Base-by-base conservation (phyloP, 2,329 filamentous ascomycete species). In the Ustulina deusta region DNA sequence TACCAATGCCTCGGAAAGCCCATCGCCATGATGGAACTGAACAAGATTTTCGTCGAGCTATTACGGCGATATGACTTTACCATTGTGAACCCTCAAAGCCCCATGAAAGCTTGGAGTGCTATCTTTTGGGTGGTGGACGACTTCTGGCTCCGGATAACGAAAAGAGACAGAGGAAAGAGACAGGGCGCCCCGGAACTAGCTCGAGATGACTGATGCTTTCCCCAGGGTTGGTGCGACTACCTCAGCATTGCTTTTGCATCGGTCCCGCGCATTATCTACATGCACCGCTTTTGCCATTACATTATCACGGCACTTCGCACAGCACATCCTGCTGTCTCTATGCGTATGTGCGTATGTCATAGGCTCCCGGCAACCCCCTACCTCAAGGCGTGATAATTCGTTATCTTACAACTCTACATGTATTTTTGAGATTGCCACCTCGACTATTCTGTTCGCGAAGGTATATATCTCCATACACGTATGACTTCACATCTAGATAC, bases 1-100 rank as follows among this genome's bases (percentile, higher is more conserved):
- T 80, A 77, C 60, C 72, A 76, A 60, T 83, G 83, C 64, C 71
- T 84, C 11, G 83, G 83, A 0, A 81, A 79, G 71, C 74, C 78
- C n/a, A 81, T 84, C 51, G 81, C 81, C 6, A 74, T 79, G 70
- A 80, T 83, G 74, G 81, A 83, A 71, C 66, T 83, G 29, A 79
- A 81, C 68, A 84, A 84, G 73, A 73, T 79, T 3, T 75, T 83
- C 56, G 78, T 82, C 57, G 80, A 83, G 66, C 55, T 74, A 11
- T 52, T 74, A 22, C 72, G 71, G 29, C 69, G 72, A 13, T 74
- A 73, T 42, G 71, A 74, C 48, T 74, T 74, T 25, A 65, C 69
- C 2, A 69, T 73, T 34, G 68, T 74, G 11, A 74, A 74, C 29
- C 68, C 72, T 1, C 68, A 72, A 34, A 64, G 27, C 7, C 73